Evolutionary conservation across 2,329 filamentous ascomycete species (phyloP), one percentile per base, ranked within the genome.

Genomic region (Diaporthe vaccinii): DNA sequence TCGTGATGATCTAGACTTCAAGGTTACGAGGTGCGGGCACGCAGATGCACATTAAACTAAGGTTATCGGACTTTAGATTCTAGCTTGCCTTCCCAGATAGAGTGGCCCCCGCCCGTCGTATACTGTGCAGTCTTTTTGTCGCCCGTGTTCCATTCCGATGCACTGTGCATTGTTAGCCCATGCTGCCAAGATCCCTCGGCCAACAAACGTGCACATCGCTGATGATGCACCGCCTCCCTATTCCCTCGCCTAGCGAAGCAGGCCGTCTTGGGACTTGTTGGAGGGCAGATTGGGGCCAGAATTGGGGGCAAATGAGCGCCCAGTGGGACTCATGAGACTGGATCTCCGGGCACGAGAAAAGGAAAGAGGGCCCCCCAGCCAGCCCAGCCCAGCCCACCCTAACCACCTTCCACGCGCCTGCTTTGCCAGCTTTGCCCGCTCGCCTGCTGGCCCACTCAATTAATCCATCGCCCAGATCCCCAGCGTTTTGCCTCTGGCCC

Each of bases 221-320:
- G 65, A 68, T 68, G 65, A 68, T 68, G 65, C 65, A 68, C 65
- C 65, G 65, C 65, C 65, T 68, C 65, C 65, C 46, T 68, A 68
- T 41, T 53, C 46, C 65, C 31, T 68, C 44, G 62, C 62, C 44
- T 51, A 51, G 62, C 31, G 44, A 68, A 15, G 46, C 62, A 68
- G 62, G 44, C 44, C 65, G 65, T 1, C 39, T 53, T 53, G 65
- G 46, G 31, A 53, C 46, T 53, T 68, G 65, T 53, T 68, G 65
- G 65, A 68, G 65, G 46, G 62, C 44, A 39, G n/a, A 68, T 68
- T 65, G 39, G 59, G 59, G 59, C n/a, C 59, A 49, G 62, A 53
- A 36, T 39, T 31, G 62, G 62, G 62, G 62, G 44, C 62, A 68
- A 68, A 68, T 68, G 46, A 68, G 62, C 25, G 41, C 41, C 39